Evolutionary conservation across 331 rosid species (phyloP).

Genomic region (Pyrus hybrid): DNA sequence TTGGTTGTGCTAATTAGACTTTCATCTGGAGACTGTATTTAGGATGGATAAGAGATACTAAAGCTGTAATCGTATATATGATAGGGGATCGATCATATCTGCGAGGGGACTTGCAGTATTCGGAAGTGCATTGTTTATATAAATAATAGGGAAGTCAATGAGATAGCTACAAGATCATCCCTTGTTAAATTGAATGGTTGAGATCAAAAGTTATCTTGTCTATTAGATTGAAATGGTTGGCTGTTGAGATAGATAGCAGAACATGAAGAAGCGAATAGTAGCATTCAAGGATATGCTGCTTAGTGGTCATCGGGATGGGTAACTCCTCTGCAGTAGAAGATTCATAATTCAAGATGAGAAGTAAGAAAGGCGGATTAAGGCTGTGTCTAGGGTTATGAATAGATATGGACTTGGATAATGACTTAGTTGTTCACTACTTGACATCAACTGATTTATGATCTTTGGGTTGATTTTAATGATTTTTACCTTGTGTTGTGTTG

Average conservation of each 20-base stretch:
- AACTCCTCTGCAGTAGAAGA: neutral
- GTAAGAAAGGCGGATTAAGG: neutral
- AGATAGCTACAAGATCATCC: neutral
- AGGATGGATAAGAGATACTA: neutral
- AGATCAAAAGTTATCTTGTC: no score
- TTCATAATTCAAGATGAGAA: neutral
- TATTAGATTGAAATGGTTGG: no score
- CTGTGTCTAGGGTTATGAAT: neutral
- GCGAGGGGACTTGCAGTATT: neutral
- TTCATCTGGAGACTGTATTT: neutral
- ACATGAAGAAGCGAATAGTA: neutral
- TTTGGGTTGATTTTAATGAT: neutral
- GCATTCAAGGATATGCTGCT: neutral
- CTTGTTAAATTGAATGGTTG: neutral
- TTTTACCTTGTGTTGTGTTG: neutral
- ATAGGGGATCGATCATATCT: no score
- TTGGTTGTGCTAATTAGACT: neutral
- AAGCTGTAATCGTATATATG: neutral
- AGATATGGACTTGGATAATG: neutral
- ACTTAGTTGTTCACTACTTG: neutral
- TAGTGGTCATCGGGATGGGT: neutral
- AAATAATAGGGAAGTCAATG: neutral
- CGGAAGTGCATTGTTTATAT: neutral
- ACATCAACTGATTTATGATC: neutral
- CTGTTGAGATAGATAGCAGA: neutral